Base-by-base conservation (phyloP, 306 rosid species). In the Cucumis cinereus region DNA sequence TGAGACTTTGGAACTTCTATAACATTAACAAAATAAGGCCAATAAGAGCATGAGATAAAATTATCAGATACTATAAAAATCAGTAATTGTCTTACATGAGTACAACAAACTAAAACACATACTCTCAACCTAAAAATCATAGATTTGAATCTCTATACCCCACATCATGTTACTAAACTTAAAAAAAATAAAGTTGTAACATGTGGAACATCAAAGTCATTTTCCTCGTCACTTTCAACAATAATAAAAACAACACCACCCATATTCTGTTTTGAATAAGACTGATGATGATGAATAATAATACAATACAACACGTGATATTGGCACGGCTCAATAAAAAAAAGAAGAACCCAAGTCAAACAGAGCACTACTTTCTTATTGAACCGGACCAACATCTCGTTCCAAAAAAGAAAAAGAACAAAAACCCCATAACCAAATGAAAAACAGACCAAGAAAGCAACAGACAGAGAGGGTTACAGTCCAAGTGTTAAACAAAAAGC, bases 301-400 rank as follows among this genome's bases (percentile, higher is more conserved):
- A 30, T 30, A 30, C 10, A 28, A 30, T 30, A 30, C 10, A 33
- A 17, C 26, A 90, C 98, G 99, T 90, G 99, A 94, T 94, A 94
- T 94, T 94, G 99, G 99, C 97, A 90, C 99, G 97, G 97, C 97
- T 94, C 97, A 94, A 94, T 94, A 74, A 90, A 89, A 90, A 89
- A 93, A 40, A 94, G 61, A 79, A 84, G 81, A 67, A 75, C 83
- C 72, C 93, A 11, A 60, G 66, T 28, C 43, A 47, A 55, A 50
- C 49, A 43, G 89, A 86, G 77, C 88, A 66, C 87, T 55, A 79
- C 79, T 93, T 93, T 93, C 92, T 86, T 88, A 93, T 93, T 93
- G 98, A 93, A 91, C 96, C 97, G 97, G 80, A 87, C 98, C 98
- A 93, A 93, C 88, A 93, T 93, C 98, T 84, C 96, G 97, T 87